A percentile compares a stretch with the other conserved stretches of the same genome.
These are phyloP conservation scores for Microcyclospora tardicrescens DNA, from an alignment of 2,329 filamentous ascomycete species.

Conservation along the genomic window DNA sequence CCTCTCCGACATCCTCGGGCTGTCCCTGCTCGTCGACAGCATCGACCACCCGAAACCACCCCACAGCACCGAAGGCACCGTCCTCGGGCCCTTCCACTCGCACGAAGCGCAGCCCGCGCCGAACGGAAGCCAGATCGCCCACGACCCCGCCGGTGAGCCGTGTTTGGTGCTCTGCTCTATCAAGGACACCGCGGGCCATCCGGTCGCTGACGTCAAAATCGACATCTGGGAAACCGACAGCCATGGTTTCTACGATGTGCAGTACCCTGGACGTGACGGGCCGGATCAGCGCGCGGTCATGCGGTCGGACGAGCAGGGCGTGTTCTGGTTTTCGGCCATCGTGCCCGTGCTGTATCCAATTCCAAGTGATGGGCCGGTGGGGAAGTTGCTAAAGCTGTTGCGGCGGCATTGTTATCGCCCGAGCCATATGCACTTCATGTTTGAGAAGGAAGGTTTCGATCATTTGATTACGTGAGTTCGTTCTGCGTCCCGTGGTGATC, in stretches of 20 bases:
- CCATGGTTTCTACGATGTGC: conserved; percentile 71
- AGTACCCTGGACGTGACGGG: conserved; percentile 49
- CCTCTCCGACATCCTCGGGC: conserved; percentile 64
- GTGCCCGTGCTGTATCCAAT: conserved; percentile 78
- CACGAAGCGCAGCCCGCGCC: conserved; percentile 52
- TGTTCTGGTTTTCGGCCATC: conserved; percentile 77
- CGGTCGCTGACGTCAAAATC: conserved; percentile 54
- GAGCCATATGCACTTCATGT: conserved; percentile 80
- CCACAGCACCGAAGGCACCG: conserved; percentile 59
- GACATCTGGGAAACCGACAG: conserved; percentile 81
- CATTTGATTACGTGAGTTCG: conserved; percentile 63
- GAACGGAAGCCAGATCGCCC: conserved; percentile 50
- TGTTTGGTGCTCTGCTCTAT: conserved; percentile 63
- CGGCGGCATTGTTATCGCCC: conserved; percentile 67
- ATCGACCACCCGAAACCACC: conserved; percentile 73
- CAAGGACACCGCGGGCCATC: conserved; percentile 49
- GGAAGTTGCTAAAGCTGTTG: conserved; percentile 51
- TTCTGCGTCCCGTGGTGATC: neutral
- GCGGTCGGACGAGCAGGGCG: conserved; percentile 54
- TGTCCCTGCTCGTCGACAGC: conserved; percentile 66
- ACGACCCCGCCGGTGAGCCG: conserved; percentile 55
- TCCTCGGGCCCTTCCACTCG: conserved; percentile 73
- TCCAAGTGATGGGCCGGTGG: conserved; percentile 72
- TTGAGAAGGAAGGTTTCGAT: conserved; percentile 66
- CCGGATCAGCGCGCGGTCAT: conserved; percentile 64